phyloP scores from a whole-genome alignment of 106 monocot species.

The Dioscorea zingiberensis region DNA sequence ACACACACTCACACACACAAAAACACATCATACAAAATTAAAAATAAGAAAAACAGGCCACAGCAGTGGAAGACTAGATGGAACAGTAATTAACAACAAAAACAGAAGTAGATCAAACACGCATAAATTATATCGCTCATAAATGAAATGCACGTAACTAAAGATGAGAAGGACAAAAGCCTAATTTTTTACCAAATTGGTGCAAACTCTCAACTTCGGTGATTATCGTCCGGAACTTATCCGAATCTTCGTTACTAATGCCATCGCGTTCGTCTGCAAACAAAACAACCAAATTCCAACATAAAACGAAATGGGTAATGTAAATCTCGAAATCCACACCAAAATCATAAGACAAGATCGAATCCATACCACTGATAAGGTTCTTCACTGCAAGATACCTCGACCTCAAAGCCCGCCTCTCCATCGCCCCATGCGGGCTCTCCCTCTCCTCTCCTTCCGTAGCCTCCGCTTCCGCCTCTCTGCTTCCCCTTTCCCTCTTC shows the following conservation, averaged over 20 bases:
- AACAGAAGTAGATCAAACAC: too few relatives aligned
- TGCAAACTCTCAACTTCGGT: slow-evolving; percentile 56
- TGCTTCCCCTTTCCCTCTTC: slow-evolving; percentile 9
- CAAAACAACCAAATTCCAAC: slow-evolving; percentile 1
- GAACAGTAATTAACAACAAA: too few relatives aligned
- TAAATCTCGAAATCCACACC: not conserved
- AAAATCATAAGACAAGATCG: not conserved
- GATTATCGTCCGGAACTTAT: slow-evolving; percentile 39
- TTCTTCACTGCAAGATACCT: slow-evolving; percentile 35
- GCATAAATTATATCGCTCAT: too few relatives aligned
- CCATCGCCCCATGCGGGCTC: slow-evolving; percentile 10
- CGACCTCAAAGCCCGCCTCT: slow-evolving; percentile 31
- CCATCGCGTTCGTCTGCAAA: slow-evolving; percentile 53
- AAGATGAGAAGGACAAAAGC: too few relatives aligned
- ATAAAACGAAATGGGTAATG: slow-evolving; percentile 3
- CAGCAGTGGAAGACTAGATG: too few relatives aligned
- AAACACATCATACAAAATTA: too few relatives aligned
- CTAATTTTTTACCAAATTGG: slow-evolving; percentile 39
- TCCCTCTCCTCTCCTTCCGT: not conserved
- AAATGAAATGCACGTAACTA: too few relatives aligned
- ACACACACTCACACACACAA: too few relatives aligned
- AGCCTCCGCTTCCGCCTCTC: slow-evolving; percentile 7
- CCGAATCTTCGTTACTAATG: slow-evolving; percentile 32
- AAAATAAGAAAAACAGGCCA: too few relatives aligned
- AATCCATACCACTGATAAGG: slow-evolving; percentile 30